Evolutionary conservation across 2,329 filamentous ascomycete species (phyloP).

Genomic region (Pseudogymnoascus sp.): DNA sequence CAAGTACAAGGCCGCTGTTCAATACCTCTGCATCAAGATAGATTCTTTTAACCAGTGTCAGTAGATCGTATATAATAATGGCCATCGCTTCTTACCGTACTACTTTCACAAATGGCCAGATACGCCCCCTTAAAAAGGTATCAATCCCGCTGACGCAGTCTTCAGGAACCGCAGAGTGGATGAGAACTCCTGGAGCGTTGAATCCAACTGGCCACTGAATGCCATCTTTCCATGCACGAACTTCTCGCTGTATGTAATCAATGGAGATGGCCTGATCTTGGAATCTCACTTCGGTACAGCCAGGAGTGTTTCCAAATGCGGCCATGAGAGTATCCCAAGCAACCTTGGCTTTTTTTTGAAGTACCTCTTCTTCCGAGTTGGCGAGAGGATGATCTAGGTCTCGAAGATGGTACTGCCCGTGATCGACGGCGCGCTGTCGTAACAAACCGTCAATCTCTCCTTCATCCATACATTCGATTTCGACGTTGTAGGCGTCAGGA

Average conservation of each 20-base stretch:
- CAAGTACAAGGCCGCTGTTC: slow-evolving; percentile 15
- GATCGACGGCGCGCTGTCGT: slow-evolving; percentile 15
- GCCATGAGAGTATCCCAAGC: slow-evolving; percentile 15
- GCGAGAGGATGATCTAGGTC: not conserved
- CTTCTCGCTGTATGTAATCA: slow-evolving; percentile 12
- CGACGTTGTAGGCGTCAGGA: slow-evolving; percentile 13
- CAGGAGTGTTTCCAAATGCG: slow-evolving; percentile 11
- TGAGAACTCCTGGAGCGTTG: slow-evolving; percentile 6
- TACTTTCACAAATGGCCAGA: slow-evolving; percentile 18
- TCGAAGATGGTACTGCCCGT: slow-evolving; percentile 14
- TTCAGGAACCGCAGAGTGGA: not conserved
- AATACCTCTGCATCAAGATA: slow-evolving; percentile 14
- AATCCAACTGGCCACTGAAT: slow-evolving; percentile 15
- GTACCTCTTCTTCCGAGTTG: slow-evolving; percentile 5
- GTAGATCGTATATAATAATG: not conserved
- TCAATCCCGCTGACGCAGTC: slow-evolving; percentile 11
- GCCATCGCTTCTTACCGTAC: slow-evolving; percentile 11
- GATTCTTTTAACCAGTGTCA: slow-evolving; percentile 8
- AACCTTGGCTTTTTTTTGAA: slow-evolving; percentile 11
- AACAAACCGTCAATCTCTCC: slow-evolving; percentile 14
- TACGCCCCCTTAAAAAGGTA: slow-evolving; percentile 9
- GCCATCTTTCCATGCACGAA: slow-evolving; percentile 13
- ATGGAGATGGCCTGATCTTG: not conserved
- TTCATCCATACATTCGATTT: slow-evolving; percentile 15
- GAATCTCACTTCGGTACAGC: slow-evolving; percentile 12